A percentile compares a stretch with the other conserved stretches of the same genome.
Evolutionary conservation across 2,329 filamentous ascomycete genomes (phyloP).

Genomic region (Beauveria medogensis): DNA sequence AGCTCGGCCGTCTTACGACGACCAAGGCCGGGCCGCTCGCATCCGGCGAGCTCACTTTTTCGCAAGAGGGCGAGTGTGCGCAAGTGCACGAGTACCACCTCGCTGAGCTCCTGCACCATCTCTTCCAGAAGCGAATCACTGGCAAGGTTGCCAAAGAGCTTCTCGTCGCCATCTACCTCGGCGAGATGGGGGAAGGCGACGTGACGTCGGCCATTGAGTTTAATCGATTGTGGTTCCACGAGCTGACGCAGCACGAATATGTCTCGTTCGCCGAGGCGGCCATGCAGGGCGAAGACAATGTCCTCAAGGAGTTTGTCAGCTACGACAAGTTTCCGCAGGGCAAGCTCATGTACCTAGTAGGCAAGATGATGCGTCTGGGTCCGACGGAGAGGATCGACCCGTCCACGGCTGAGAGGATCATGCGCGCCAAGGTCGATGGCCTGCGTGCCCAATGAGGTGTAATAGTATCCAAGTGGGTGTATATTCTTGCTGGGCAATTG

Average conservation of each 20-base stretch:
- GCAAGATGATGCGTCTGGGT: slow-evolving; percentile 48
- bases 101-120: slow-evolving; percentile 42
- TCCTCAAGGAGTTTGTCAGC: slow-evolving; percentile 37
- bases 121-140: slow-evolving; percentile 42
- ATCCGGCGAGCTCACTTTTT: slow-evolving; percentile 37
- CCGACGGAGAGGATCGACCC: slow-evolving; percentile 49
- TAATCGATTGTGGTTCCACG: slow-evolving; percentile 46
- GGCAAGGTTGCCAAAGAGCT: slow-evolving; percentile 51
- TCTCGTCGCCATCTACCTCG: slow-evolving; percentile 43
- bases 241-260: slow-evolving; percentile 42
- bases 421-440: slow-evolving; percentile 23
- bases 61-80: slow-evolving; percentile 37
- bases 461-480: neutral
- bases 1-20: slow-evolving; percentile 60
- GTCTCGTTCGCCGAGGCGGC: slow-evolving; percentile 35
- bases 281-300: slow-evolving; percentile 36
- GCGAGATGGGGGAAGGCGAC: slow-evolving; percentile 32
- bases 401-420: slow-evolving; percentile 37
- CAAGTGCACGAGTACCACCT: slow-evolving; percentile 39
- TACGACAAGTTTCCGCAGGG: slow-evolving; percentile 43
- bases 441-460: neutral
- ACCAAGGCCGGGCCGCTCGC: slow-evolving; percentile 32
- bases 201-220: slow-evolving; percentile 37
- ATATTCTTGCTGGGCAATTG: neutral
- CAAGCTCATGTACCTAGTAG: slow-evolving; percentile 53